These are phyloP conservation scores for Phragmites australis DNA, from an alignment of 176 grass and related monocot species.

Conservation along the genomic window DNA sequence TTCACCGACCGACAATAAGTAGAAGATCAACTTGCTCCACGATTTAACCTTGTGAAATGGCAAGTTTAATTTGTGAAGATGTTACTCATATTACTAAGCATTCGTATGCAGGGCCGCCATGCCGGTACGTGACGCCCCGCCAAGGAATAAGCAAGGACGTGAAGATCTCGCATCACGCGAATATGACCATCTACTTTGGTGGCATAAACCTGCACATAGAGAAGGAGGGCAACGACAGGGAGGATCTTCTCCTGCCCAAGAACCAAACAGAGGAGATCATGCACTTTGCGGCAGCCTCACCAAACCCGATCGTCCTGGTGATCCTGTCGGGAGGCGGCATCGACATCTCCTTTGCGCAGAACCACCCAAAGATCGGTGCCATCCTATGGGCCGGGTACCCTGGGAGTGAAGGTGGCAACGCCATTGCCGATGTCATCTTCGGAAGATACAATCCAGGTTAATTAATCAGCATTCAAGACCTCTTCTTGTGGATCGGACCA, in stretches of 20 bases:
- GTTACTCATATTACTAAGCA: neutral
- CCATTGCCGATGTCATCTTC: slow-evolving; percentile 44
- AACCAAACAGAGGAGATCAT: slow-evolving; percentile 41
- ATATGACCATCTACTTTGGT: slow-evolving; percentile 30
- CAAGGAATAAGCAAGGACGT: slow-evolving; percentile 22
- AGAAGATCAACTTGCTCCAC: neutral
- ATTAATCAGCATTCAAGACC: neutral
- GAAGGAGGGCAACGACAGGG: slow-evolving; percentile 42
- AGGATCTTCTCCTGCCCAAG: slow-evolving; percentile 43
- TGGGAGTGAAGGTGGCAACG: slow-evolving; percentile 34
- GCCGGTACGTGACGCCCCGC: slow-evolving; percentile 39
- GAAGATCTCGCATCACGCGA: slow-evolving; percentile 28
- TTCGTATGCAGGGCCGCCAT: slow-evolving; percentile 31
- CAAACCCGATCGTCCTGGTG: slow-evolving; percentile 18
- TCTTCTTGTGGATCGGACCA: neutral
- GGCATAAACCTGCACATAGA: slow-evolving; percentile 47
- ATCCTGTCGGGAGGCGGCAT: slow-evolving; percentile 39
- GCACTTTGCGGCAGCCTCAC: slow-evolving; percentile 31
- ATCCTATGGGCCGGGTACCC: slow-evolving; percentile 47
- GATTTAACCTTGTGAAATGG: neutral
- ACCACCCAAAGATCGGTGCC: slow-evolving; percentile 31
- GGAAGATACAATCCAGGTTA: slow-evolving; percentile 33
- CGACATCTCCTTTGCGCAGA: slow-evolving; percentile 29
- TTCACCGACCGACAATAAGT: too few species aligned
- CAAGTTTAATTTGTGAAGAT: neutral